Conservation (phyloP, 1,284 basidiomycete species). For the Sparassis latifolia region DNA sequence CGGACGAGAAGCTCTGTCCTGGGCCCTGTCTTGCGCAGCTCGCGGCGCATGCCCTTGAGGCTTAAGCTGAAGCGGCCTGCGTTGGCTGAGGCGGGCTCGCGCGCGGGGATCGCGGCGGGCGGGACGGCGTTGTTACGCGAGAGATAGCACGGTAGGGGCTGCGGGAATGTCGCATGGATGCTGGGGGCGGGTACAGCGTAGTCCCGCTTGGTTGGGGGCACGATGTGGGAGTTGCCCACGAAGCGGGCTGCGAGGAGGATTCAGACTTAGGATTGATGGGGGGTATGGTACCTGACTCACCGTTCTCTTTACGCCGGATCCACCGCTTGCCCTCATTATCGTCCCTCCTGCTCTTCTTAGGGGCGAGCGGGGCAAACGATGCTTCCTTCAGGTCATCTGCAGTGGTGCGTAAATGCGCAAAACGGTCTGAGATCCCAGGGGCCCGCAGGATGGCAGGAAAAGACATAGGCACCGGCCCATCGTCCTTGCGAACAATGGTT, state of each 20-base stretch:
- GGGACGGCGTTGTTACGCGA: slow-evolving; percentile 53
- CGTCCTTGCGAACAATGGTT: not conserved
- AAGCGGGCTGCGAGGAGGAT: slow-evolving; percentile 46
- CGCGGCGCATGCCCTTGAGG: slow-evolving; percentile 64
- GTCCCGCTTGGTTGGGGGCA: slow-evolving; percentile 52
- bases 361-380: slow-evolving; percentile 11
- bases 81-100: slow-evolving; percentile 50
- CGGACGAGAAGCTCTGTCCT: slow-evolving; percentile 53
- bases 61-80: slow-evolving; percentile 72
- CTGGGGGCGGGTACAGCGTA: slow-evolving; percentile 38
- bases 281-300: slow-evolving; percentile 30
- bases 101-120: slow-evolving; percentile 29
- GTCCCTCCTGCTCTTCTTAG: slow-evolving; percentile 36
- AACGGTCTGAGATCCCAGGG: slow-evolving; percentile 43
- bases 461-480: slow-evolving; percentile 47
- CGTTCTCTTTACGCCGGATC: slow-evolving; percentile 69
- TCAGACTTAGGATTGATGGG: not conserved
- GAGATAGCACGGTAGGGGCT: slow-evolving; percentile 64
- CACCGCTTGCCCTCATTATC: slow-evolving; percentile 73
- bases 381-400: slow-evolving; percentile 7
- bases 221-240: slow-evolving; percentile 62
- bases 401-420: slow-evolving; percentile 39
- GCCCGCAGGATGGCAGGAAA: slow-evolving; percentile 66
- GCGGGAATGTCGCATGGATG: slow-evolving; percentile 58
- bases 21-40: slow-evolving; percentile 55